These are phyloP conservation scores for Neocucurbitaria cava DNA, from an alignment of 2,329 filamentous ascomycete genomes.

Conservation along the genomic window DNA sequence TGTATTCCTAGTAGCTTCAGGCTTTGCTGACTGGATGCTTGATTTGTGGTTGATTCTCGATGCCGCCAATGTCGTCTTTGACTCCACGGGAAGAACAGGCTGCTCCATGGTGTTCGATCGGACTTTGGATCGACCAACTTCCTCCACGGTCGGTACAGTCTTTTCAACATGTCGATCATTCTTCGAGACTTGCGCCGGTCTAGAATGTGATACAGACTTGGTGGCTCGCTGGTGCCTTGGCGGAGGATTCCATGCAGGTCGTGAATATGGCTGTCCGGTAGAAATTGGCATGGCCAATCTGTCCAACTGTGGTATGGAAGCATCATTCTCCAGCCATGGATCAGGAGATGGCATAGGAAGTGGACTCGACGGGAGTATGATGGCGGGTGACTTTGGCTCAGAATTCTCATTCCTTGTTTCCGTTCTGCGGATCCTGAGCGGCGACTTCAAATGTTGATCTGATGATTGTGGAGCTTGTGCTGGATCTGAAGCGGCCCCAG, in stretches of 20 bases:
- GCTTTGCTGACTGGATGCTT: background rate
- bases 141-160: background rate
- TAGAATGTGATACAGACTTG: conserved; percentile 22
- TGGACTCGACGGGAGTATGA: conserved; percentile 35
- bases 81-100: conserved; percentile 1
- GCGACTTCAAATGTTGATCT: conserved; percentile 24
- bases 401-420: conserved; percentile 31
- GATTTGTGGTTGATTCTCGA: conserved; percentile 4
- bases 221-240: conserved; percentile 25
- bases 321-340: conserved; percentile 42
- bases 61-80: conserved; percentile 5
- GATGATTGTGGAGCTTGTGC: conserved; percentile 7
- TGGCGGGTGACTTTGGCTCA: conserved; percentile 23
- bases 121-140: background rate
- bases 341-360: conserved; percentile 43
- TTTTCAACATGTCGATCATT: conserved; percentile 9
- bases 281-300: conserved; percentile 43
- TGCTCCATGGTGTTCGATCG: conserved; percentile 1
- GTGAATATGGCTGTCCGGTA: conserved; percentile 34
- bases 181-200: conserved; percentile 4
- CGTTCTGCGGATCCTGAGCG: conserved; percentile 25
- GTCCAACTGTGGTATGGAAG: conserved; percentile 37
- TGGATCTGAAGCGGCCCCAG: conserved; percentile 18
- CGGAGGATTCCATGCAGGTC: conserved; percentile 30
- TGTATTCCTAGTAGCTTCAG: background rate